phyloP scores from a whole-genome alignment of 805 yeast genomes.

The Ogataea paradorogensis region DNA sequence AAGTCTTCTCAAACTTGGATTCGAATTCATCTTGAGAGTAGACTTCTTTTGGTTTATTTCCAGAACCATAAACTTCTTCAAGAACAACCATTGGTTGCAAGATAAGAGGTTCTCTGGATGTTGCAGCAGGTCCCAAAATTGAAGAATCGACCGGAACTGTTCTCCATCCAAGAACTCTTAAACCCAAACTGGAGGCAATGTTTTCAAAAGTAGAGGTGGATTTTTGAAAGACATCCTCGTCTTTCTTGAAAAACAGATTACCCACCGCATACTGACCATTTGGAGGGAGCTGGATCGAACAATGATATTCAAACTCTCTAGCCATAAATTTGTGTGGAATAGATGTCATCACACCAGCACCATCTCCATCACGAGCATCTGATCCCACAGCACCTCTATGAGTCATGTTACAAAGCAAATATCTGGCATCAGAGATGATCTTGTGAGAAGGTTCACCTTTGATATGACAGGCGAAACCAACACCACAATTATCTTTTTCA shows the following conservation, averaged over 20 bases:
- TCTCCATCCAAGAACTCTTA: slow-evolving; percentile 92
- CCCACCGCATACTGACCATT: slow-evolving; percentile 93
- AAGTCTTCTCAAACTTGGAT: slow-evolving; percentile 53
- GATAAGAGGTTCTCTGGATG: slow-evolving; percentile 87
- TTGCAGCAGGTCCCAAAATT: slow-evolving; percentile 90
- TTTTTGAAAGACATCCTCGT: slow-evolving; percentile 62
- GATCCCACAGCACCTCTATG: slow-evolving; percentile 98
- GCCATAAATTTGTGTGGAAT: slow-evolving; percentile 85
- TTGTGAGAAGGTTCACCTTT: slow-evolving; percentile 87
- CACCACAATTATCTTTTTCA: slow-evolving; percentile 98
- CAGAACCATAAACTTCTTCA: slow-evolving; percentile 44
- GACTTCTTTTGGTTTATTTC: slow-evolving; percentile 32
- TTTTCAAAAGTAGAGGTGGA: slow-evolving; percentile 77
- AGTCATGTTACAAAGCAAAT: slow-evolving; percentile 92
- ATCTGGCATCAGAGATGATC: slow-evolving; percentile 86
- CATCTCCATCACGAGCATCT: slow-evolving; percentile 97
- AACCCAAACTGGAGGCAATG: slow-evolving; percentile 72
- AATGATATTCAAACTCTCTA: slow-evolving; percentile 76
- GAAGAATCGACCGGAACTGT: slow-evolving; percentile 92
- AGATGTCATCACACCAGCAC: slow-evolving; percentile 95
- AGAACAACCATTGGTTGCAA: slow-evolving; percentile 91
- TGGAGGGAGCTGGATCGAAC: slow-evolving; percentile 66
- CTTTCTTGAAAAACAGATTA: slow-evolving; percentile 89
- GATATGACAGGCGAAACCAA: slow-evolving; percentile 94
- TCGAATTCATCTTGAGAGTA: slow-evolving; percentile 53